Evolutionary conservation across 305 asterid genomes (phyloP).

Genomic region (Lippia alba): DNA sequence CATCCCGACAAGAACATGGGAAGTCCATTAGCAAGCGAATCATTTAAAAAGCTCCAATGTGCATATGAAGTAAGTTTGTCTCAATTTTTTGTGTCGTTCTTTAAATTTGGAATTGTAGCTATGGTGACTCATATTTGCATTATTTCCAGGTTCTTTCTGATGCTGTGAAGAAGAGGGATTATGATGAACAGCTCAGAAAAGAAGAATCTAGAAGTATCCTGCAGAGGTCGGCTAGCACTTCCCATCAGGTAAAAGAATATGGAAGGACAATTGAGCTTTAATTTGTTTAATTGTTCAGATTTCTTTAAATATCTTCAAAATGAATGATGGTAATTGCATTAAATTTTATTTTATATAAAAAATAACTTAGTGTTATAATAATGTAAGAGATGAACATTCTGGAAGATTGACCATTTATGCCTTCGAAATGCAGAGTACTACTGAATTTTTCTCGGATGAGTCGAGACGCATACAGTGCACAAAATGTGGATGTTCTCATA

Average conservation of each 20-base stretch:
- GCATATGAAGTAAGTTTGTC: constrained; percentile 81
- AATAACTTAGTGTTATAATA: constrained; percentile 19
- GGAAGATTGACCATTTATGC: constrained; percentile 24
- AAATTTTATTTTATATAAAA: constrained; percentile 17
- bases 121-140: constrained; percentile 37
- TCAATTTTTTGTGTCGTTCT: constrained; percentile 13
- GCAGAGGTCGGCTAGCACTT: constrained; percentile 83
- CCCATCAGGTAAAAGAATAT: constrained; percentile 65
- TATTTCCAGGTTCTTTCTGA: constrained; percentile 86
- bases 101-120: constrained; percentile 30
- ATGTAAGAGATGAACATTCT: constrained; percentile 17
- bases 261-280: not conserved
- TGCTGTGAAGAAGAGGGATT: constrained; percentile 91
- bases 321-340: not conserved
- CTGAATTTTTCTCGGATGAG: constrained; percentile 88
- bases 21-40: constrained; percentile 87
- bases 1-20: constrained; percentile 99
- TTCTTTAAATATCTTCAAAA: constrained; percentile 11
- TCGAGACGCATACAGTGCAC: constrained; percentile 98
- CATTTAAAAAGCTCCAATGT: constrained; percentile 95
- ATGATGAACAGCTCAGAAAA: constrained; percentile 91
- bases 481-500: constrained; percentile 91
- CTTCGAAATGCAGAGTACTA: constrained; percentile 56
- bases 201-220: constrained; percentile 81
- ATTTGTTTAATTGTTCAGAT: not conserved